Base-by-base conservation (phyloP, 495 filamentous ascomycete species). In the Tuber indicum region DNA sequence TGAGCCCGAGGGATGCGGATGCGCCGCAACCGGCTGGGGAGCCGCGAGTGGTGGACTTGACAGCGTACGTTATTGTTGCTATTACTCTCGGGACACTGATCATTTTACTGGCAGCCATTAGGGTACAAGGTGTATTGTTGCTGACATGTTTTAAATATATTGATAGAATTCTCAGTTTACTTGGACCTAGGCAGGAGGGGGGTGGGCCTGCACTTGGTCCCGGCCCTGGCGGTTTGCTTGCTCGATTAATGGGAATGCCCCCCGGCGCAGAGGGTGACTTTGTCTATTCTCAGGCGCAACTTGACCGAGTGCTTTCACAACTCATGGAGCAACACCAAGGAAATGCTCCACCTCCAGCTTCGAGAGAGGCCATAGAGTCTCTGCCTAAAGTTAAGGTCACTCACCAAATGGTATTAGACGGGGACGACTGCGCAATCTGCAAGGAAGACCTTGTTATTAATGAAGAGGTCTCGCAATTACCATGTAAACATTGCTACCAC, bases 261-360 rank as follows among this genome's bases (percentile, higher is more conserved):
- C 75, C 76, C 19, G 82, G 82, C 2, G 70, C 75, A 7, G 81
- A 78, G 10, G 93, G 93, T 21, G 95, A 98, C 84, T 93, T 91
- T n/a, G 96, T 97, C 1, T 97, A 93, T 82, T 90, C 91, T 1
- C 93, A 98, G 86, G 94, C 96, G 85, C 94, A 92, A 21, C 85
- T 98, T 1, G 95, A 99, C 83, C 90, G 92, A 46, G 91, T 99
- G 75, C 91, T 99, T 66, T 91, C 93, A 1, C 89, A 92, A 76
- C 86, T 99, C 45, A 93, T 97, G 89, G 95, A 97, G 80, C 90
- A 92, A 75, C 90, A 92, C 72, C 87, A 88, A 32, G 87, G 89
- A 39, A 93, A 91, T 71, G 96, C 93, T 2, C 91, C 94, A 3
- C 93, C 93, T 2, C 95, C 96, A 3, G 96, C 96, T 49, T 84